Conservation (phyloP, 192 early-diverging fungal species). For the Umbelopsis sp. region DNA sequence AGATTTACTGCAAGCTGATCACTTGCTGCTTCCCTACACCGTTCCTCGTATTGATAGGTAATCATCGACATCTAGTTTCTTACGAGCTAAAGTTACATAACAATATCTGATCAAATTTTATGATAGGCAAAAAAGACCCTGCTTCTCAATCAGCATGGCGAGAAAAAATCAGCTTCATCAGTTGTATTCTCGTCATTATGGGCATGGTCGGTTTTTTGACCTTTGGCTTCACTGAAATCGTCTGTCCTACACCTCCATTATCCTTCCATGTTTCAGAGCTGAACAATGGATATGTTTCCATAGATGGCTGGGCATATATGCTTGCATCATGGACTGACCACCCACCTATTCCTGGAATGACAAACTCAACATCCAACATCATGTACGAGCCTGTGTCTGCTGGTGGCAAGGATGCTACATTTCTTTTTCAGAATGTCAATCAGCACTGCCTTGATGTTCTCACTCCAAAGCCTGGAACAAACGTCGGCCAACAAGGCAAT, state of each 20-base stretch:
- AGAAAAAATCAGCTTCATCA: slow-evolving; percentile 89
- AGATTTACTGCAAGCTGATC: slow-evolving; percentile 50
- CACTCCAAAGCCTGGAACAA: slow-evolving; percentile 9
- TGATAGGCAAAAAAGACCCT: slow-evolving; percentile 59
- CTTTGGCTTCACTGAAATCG: slow-evolving; percentile 76
- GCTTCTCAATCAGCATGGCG: slow-evolving; percentile 82
- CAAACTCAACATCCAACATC: slow-evolving; percentile 39
- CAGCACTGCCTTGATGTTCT: slow-evolving; percentile 58
- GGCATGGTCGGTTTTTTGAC: slow-evolving; percentile 80
- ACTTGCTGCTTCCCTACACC: slow-evolving; percentile 54
- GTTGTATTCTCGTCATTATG: slow-evolving; percentile 79
- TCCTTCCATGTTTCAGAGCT: slow-evolving; percentile 45
- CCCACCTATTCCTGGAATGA: slow-evolving; percentile 30
- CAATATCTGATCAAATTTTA: slow-evolving; percentile 7
- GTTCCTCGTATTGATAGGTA: slow-evolving; percentile 46
- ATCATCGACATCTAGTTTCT: background rate
- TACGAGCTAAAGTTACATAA: background rate
- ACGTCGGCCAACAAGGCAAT: slow-evolving; percentile 22
- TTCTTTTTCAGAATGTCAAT: slow-evolving; percentile 78
- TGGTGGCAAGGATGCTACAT: slow-evolving; percentile 71
- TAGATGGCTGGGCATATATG: slow-evolving; percentile 69
- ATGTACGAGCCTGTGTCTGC: slow-evolving; percentile 60
- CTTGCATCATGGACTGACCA: slow-evolving; percentile 43
- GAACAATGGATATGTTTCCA: slow-evolving; percentile 49
- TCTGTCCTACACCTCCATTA: slow-evolving; percentile 51